A percentile compares a stretch with the other conserved stretches of the same genome.
Evolutionary conservation across 1,284 basidiomycete genomes (phyloP).

Genomic region (Malassezia brasiliensis): DNA sequence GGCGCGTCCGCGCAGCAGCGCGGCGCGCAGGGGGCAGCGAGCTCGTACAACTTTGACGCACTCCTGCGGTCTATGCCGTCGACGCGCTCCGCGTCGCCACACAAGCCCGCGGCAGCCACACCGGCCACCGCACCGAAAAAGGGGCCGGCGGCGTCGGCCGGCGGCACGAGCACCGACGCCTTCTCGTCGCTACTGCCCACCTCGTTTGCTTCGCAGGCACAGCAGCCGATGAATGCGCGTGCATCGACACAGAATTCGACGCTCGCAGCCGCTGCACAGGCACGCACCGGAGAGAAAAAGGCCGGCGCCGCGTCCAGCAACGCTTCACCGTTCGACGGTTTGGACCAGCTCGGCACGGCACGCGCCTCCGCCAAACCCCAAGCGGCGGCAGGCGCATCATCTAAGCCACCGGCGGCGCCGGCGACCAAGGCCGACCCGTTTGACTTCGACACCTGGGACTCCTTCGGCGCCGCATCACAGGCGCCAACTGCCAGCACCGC

Average conservation of each 20-base stretch:
- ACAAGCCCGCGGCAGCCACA: neutral
- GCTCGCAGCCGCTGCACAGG: no score
- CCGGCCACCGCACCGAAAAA: no score
- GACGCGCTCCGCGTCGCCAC: neutral
- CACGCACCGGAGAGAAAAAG: no score
- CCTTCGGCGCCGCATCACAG: neutral
- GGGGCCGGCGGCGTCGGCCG: no score
- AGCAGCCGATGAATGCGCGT: slow-evolving; percentile 11
- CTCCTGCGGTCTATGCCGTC: slow-evolving; percentile 25
- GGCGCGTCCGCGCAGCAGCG: slow-evolving; percentile 11
- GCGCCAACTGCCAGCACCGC: slow-evolving; percentile 11
- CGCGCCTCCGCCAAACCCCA: no score
- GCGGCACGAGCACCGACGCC: slow-evolving; percentile 17
- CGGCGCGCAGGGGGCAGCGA: slow-evolving; percentile 2
- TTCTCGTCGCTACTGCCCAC: slow-evolving; percentile 35
- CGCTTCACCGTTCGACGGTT: no score
- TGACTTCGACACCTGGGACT: slow-evolving; percentile 9
- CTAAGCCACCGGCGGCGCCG: neutral
- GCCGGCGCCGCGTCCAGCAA: no score
- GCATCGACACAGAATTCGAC: no score
- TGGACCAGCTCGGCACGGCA: no score
- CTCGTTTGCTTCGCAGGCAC: neutral
- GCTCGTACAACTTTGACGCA: slow-evolving; percentile 26
- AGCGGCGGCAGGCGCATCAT: neutral
- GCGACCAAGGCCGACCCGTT: slow-evolving; percentile 11